phyloP scores from a whole-genome alignment of 1,284 basidiomycete species.

The Microbotryum violaceum region DNA sequence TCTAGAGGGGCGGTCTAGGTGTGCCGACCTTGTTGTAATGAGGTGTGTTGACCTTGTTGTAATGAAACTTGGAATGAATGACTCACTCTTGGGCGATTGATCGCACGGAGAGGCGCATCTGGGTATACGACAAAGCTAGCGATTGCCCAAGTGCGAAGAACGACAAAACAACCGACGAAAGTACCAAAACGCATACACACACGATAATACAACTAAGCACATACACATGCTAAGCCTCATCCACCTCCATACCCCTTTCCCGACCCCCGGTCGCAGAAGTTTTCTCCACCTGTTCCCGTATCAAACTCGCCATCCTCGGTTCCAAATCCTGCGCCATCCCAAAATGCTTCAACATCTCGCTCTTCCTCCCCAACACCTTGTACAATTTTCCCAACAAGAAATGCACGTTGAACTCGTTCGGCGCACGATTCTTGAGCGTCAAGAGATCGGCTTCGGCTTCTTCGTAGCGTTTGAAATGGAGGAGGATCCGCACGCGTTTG shows the following conservation, averaged over 20 bases:
- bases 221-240: background rate
- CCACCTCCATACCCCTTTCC: background rate
- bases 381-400: slow-evolving; percentile 91
- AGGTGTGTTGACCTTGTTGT: too few species aligned
- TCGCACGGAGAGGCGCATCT: too few species aligned
- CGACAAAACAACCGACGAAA: too few species aligned
- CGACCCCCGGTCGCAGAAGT: too few species aligned
- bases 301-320: slow-evolving; percentile 45
- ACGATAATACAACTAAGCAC: too few species aligned
- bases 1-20: too few species aligned
- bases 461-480: slow-evolving; percentile 68
- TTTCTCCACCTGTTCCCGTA: slow-evolving; percentile 38
- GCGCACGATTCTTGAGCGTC: slow-evolving; percentile 64
- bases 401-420: slow-evolving; percentile 88
- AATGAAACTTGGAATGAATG: too few species aligned
- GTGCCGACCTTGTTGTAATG: too few species aligned
- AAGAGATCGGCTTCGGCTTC: slow-evolving; percentile 77
- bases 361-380: slow-evolving; percentile 60
- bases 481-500: slow-evolving; percentile 77
- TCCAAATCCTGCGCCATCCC: slow-evolving; percentile 72
- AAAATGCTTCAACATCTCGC: slow-evolving; percentile 71
- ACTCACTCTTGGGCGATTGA: too few species aligned
- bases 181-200: too few species aligned
- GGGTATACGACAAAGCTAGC: too few species aligned
- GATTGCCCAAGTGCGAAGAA: too few species aligned